Evolutionary conservation across 805 yeast genomes (phyloP).

Genomic region (Candida golubevii): DNA sequence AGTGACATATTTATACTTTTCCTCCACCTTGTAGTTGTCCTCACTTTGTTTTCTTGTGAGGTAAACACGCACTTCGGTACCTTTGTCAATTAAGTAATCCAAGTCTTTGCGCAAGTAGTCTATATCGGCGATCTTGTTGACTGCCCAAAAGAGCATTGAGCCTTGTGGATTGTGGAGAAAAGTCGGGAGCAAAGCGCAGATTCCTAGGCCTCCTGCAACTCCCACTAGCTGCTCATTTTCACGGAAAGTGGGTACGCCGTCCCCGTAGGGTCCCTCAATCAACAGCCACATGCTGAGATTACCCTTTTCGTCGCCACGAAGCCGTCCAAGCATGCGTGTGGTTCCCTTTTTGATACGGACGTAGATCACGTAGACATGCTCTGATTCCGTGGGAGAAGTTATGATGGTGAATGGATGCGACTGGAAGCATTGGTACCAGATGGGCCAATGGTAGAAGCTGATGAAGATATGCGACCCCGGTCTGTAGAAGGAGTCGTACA

Average conservation of each 20-base stretch:
- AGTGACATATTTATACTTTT: constrained; percentile 8
- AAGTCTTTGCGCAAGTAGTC: constrained; percentile 10
- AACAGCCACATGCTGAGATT: constrained; percentile 13
- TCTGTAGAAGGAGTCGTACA: constrained; percentile 11
- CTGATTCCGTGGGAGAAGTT: constrained; percentile 13
- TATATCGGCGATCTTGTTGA: constrained; percentile 13
- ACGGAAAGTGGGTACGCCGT: constrained; percentile 7
- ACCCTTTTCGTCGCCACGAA: constrained; percentile 15
- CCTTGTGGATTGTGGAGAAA: constrained; percentile 7
- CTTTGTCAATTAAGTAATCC: constrained; percentile 8
- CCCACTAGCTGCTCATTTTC: constrained; percentile 13
- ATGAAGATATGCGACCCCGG: constrained; percentile 16
- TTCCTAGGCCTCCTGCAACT: constrained; percentile 17
- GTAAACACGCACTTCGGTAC: constrained; percentile 13
- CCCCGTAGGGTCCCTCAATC: constrained; percentile 19
- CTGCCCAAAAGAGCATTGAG: constrained; percentile 14
- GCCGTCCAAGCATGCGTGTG: constrained; percentile 9
- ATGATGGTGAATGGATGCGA: constrained; percentile 18
- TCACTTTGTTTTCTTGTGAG: constrained; percentile 8
- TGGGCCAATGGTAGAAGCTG: constrained; percentile 16
- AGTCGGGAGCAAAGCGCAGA: constrained; percentile 14
- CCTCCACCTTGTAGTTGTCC: constrained; percentile 9
- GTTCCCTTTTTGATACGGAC: constrained; percentile 16
- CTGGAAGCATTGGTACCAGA: constrained; percentile 18
- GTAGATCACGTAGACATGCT: constrained; percentile 11